Conservation (phyloP, 2,329 filamentous ascomycete genomes). For the Penicillium sp. region DNA sequence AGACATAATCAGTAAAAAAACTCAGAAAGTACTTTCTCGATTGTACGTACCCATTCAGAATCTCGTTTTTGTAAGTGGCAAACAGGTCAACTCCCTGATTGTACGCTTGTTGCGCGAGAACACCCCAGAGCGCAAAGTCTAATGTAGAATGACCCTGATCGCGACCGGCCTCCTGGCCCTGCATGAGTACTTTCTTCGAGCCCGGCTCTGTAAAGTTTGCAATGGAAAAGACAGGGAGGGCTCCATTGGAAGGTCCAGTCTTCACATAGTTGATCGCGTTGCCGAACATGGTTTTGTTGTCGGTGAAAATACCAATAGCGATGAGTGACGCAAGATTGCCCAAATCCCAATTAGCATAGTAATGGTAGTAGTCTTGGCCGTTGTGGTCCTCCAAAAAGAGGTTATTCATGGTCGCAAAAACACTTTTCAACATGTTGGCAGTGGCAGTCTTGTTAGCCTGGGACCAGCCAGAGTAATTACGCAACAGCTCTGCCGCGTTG, state of each 20-base stretch:
- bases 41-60: constrained; percentile 44
- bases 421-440: constrained; percentile 41
- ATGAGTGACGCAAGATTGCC: constrained; percentile 52
- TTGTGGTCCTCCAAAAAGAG: constrained; percentile 49
- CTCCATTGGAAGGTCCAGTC: constrained; percentile 47
- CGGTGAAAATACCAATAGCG: constrained; percentile 52
- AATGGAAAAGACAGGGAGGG: constrained; percentile 19
- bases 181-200: constrained; percentile 41
- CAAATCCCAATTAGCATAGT: constrained; percentile 56
- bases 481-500: constrained; percentile 54
- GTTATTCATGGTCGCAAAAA: constrained; percentile 50
- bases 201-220: constrained; percentile 23
- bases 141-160: constrained; percentile 56
- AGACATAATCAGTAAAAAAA: not conserved
- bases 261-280: constrained; percentile 51
- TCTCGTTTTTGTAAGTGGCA: constrained; percentile 39
- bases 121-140: constrained; percentile 48
- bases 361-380: constrained; percentile 42
- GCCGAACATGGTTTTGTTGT: constrained; percentile 51
- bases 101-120: constrained; percentile 51
- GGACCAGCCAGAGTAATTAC: constrained; percentile 44
- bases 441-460: constrained; percentile 33
- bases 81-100: constrained; percentile 55
- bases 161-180: constrained; percentile 52
- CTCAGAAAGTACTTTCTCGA: no score